Evolutionary conservation across 2,329 filamentous ascomycete genomes (phyloP).

Genomic region (Periconia digitata): DNA sequence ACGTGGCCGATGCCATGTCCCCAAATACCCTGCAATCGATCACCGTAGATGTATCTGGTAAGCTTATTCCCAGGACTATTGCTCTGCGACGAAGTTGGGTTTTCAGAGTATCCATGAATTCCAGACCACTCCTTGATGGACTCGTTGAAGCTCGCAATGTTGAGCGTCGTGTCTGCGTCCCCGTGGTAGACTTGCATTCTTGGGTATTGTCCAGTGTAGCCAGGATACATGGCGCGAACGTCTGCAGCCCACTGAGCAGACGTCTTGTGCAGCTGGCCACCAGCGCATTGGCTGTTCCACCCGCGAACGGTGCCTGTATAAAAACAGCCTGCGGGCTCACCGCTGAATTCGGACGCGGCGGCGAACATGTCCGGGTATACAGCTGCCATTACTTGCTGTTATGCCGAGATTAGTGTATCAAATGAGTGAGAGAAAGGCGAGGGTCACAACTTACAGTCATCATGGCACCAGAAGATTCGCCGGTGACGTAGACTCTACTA

Average conservation of each 20-base stretch:
- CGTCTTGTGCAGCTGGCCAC: constrained; percentile 52
- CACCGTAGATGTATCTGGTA: constrained; percentile 12
- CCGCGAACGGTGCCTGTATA: constrained; percentile 7
- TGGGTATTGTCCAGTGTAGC: constrained; percentile 35
- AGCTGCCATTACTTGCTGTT: constrained; percentile 29
- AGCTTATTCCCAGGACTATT: constrained; percentile 19
- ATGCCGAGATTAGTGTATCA: neutral
- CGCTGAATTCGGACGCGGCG: constrained; percentile 29
- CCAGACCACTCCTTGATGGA: constrained; percentile 23
- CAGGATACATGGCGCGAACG: constrained; percentile 28
- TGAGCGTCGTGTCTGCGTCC: constrained; percentile 30
- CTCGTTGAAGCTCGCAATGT: constrained; percentile 20
- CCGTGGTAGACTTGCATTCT: constrained; percentile 40
- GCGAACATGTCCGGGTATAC: constrained; percentile 32
- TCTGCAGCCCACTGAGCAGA: constrained; percentile 12
- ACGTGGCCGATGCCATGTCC: constrained; percentile 21
- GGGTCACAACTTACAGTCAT: constrained; percentile 24
- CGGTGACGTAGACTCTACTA: constrained; percentile 45
- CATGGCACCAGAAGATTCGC: constrained; percentile 32
- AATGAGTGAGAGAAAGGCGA: neutral
- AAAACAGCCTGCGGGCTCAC: constrained; percentile 31
- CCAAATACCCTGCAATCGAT: neutral
- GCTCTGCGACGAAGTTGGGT: constrained; percentile 15
- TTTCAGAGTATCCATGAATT: constrained; percentile 10
- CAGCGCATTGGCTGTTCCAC: constrained; percentile 50